Percentiles rank a stretch among this genome's conserved stretches.
phyloP scores from a whole-genome alignment of 139 green algal species.

The Volvox reticuliferus region DNA sequence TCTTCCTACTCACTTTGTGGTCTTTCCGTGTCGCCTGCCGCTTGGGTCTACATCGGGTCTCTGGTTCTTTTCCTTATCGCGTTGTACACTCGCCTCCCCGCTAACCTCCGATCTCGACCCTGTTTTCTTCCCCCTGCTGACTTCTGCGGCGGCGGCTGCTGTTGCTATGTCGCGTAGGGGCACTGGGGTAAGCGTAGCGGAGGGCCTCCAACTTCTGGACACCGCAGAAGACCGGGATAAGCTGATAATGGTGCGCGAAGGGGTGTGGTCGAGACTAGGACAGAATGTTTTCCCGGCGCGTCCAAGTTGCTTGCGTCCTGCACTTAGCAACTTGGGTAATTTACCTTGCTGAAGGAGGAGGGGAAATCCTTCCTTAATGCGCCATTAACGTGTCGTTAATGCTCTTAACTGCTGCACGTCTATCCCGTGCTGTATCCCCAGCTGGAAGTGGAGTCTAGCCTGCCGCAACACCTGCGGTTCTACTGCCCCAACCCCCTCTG shows the following conservation, averaged over 20 bases:
- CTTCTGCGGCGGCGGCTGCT: neutral
- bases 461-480: conserved; percentile 21
- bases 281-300: too few relatives aligned
- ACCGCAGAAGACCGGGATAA: conserved; percentile 2
- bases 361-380: too few relatives aligned
- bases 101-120: too few relatives aligned
- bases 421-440: neutral
- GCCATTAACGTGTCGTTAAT: too few relatives aligned
- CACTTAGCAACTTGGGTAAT: too few relatives aligned
- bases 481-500: conserved; percentile 48
- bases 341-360: too few relatives aligned
- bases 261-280: neutral
- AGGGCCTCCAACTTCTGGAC: conserved; percentile 14
- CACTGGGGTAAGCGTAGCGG: conserved; percentile 1
- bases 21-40: too few relatives aligned
- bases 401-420: neutral
- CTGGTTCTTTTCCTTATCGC: too few relatives aligned
- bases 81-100: too few relatives aligned
- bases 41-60: too few relatives aligned
- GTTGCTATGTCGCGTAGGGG: neutral
- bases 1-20: too few relatives aligned
- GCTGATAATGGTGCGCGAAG: conserved; percentile 16
- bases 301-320: too few relatives aligned
- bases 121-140: neutral
- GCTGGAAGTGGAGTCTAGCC: conserved; percentile 41